Evolutionary conservation across 371 early-diverging fungal genomes (phyloP).

Genomic region (Mucor velutinosus): DNA sequence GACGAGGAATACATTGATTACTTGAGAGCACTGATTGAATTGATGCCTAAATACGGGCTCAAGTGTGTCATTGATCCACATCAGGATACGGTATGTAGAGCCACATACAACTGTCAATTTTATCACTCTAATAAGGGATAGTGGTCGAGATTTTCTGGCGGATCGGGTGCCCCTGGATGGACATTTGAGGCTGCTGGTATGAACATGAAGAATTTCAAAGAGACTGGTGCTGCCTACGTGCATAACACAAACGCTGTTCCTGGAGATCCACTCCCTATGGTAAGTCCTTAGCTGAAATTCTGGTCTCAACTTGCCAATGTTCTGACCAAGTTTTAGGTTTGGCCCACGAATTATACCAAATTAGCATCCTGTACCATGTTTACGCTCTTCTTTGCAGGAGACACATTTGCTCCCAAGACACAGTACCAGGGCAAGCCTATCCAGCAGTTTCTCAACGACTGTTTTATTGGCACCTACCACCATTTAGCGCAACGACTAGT

Average conservation of each 20-base stretch:
- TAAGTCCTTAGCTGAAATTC: slow-evolving; percentile 9
- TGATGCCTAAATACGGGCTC: slow-evolving; percentile 73
- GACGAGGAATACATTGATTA: slow-evolving; percentile 84
- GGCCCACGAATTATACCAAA: slow-evolving; percentile 85
- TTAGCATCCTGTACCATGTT: slow-evolving; percentile 85
- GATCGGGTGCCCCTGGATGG: slow-evolving; percentile 75
- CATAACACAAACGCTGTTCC: slow-evolving; percentile 71
- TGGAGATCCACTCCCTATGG: slow-evolving; percentile 74
- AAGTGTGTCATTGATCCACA: slow-evolving; percentile 83
- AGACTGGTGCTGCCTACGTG: slow-evolving; percentile 76
- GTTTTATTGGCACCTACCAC: slow-evolving; percentile 56
- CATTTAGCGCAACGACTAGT: slow-evolving; percentile 61
- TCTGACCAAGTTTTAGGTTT: slow-evolving; percentile 39
- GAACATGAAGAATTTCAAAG: slow-evolving; percentile 69
- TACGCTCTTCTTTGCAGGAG: slow-evolving; percentile 82
- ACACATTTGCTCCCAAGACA: slow-evolving; percentile 70
- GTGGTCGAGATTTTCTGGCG: slow-evolving; percentile 74
- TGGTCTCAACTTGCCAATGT: not conserved
- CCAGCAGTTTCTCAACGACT: slow-evolving; percentile 57
- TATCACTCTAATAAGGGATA: slow-evolving; percentile 12
- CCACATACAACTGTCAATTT: not conserved
- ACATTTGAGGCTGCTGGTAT: slow-evolving; percentile 73
- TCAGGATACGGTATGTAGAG: slow-evolving; percentile 57
- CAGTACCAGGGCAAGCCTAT: slow-evolving; percentile 52
- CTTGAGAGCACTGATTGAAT: slow-evolving; percentile 58